Percentiles rank a stretch among this genome's conserved stretches.
Conservation (phyloP, 345 rosid species). For the Triadica sebifera region DNA sequence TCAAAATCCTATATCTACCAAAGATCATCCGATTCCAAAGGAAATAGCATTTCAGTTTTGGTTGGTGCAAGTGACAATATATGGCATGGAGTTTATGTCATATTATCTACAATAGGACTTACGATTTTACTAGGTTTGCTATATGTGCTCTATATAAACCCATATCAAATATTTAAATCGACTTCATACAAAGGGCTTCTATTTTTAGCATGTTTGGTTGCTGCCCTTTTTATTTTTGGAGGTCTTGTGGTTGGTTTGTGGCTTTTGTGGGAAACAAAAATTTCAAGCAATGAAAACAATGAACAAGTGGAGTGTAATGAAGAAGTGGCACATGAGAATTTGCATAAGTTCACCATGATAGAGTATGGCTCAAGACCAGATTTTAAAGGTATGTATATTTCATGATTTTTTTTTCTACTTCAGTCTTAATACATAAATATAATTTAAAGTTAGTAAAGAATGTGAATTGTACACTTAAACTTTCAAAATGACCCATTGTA, state of each 20-base stretch:
- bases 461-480: too few species aligned
- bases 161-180: slow-evolving; percentile 26
- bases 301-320: slow-evolving; percentile 6
- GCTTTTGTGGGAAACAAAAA: slow-evolving; percentile 54
- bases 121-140: slow-evolving; percentile 36
- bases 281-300: slow-evolving; percentile 20
- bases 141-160: slow-evolving; percentile 55
- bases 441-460: too few species aligned
- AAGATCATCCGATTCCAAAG: slow-evolving; percentile 12
- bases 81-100: slow-evolving; percentile 70
- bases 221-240: slow-evolving; percentile 60
- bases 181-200: slow-evolving; percentile 88
- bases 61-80: slow-evolving; percentile 68
- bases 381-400: slow-evolving; percentile 49
- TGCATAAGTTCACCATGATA: slow-evolving; percentile 21
- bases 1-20: slow-evolving; percentile 32
- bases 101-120: slow-evolving; percentile 57
- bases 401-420: too few species aligned
- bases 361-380: slow-evolving; percentile 78
- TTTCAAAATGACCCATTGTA: too few species aligned
- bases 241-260: slow-evolving; percentile 63
- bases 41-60: slow-evolving; percentile 56
- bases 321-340: slow-evolving; percentile 13
- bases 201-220: slow-evolving; percentile 55
- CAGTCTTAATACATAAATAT: too few species aligned